These are phyloP conservation scores for Colletotrichum sojae DNA, from an alignment of 2,329 filamentous ascomycete species.

Conservation along the genomic window DNA sequence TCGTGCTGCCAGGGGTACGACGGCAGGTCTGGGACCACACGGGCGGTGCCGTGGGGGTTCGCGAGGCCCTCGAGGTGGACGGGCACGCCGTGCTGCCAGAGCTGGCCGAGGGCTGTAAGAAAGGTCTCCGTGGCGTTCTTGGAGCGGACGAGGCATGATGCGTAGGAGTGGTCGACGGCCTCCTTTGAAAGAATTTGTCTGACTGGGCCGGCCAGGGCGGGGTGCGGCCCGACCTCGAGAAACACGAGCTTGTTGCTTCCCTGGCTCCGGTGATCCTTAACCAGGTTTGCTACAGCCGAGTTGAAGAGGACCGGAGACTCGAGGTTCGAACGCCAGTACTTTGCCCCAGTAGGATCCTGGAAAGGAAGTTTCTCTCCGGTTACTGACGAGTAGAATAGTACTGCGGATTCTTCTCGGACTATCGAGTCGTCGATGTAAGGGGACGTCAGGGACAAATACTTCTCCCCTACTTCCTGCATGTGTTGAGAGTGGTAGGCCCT, in stretches of 20 bases:
- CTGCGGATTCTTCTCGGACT: not conserved
- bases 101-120: constrained; percentile 6
- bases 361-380: constrained; percentile 42
- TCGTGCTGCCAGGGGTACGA: constrained; percentile 26
- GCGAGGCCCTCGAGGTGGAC: not conserved
- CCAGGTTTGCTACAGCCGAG: constrained; percentile 1
- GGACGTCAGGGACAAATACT: constrained; percentile 28
- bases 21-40: constrained; percentile 2
- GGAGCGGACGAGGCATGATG: not conserved
- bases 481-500: constrained; percentile 30
- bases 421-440: not conserved
- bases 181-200: constrained; percentile 9
- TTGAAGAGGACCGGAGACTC: constrained; percentile 13
- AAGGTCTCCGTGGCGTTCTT: constrained; percentile 12
- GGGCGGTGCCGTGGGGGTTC: not conserved
- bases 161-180: not conserved
- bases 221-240: constrained; percentile 22
- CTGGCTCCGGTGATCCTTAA: not conserved
- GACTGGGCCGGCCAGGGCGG: constrained; percentile 19
- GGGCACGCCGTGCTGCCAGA: not conserved
- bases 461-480: constrained; percentile 26
- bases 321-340: constrained; percentile 18
- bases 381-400: constrained; percentile 43
- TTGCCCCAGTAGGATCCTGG: constrained; percentile 17
- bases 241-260: constrained; percentile 14